A percentile compares a stretch with the other conserved stretches of the same genome.
These are phyloP conservation scores for Wickerhamomyces bisporus DNA, from an alignment of 805 yeast genomes.

Conservation along the genomic window DNA sequence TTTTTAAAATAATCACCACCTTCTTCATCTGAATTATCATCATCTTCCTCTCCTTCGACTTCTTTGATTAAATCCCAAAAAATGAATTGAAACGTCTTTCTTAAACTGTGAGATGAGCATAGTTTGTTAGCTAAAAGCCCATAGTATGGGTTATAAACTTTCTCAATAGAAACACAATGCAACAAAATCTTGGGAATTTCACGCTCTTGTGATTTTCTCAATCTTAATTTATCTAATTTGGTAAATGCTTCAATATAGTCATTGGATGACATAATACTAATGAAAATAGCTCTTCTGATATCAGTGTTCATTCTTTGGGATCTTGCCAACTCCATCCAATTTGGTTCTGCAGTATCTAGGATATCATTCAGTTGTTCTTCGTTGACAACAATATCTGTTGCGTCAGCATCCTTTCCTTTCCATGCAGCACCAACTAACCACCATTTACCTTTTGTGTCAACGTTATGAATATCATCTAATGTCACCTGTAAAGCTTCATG, in stretches of 20 bases:
- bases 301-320: constrained; percentile 94
- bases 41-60: constrained; percentile 51
- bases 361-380: constrained; percentile 15
- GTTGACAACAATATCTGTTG: constrained; percentile 20
- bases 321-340: constrained; percentile 84
- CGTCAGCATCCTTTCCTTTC: constrained; percentile 50
- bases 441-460: constrained; percentile 91
- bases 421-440: constrained; percentile 99
- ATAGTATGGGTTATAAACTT: constrained; percentile 85
- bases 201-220: constrained; percentile 74
- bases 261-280: constrained; percentile 91
- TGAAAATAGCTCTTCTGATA: constrained; percentile 86
- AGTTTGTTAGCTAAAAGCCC: constrained; percentile 72
- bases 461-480: constrained; percentile 71
- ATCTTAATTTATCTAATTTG: constrained; percentile 70
- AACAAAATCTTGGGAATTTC: constrained; percentile 83
- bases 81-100: constrained; percentile 82
- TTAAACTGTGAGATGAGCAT: constrained; percentile 66
- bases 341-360: constrained; percentile 41
- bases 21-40: constrained; percentile 32
- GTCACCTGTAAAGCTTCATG: constrained; percentile 82
- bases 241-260: constrained; percentile 86
- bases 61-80: constrained; percentile 84
- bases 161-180: constrained; percentile 83
- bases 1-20: constrained; percentile 25